Conservation (phyloP, 2,329 filamentous ascomycete species). For the Lecanoromycetidae sp. region DNA sequence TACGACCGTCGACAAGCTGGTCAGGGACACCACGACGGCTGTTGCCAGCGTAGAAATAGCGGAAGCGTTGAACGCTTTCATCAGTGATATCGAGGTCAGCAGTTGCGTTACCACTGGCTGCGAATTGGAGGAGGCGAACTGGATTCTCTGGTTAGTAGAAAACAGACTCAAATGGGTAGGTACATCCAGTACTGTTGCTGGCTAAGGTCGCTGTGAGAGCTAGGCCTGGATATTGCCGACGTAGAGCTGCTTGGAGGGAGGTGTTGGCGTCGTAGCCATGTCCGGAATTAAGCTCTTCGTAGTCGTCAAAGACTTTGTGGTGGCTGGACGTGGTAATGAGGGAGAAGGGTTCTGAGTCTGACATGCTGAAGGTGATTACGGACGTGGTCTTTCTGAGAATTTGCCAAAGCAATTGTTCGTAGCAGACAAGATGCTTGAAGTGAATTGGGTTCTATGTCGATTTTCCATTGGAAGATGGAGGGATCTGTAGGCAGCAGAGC, state of each 20-base stretch:
- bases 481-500: background rate
- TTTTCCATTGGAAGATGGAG: background rate
- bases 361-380: background rate
- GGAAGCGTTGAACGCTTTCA: constrained; percentile 13
- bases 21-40: constrained; percentile 6
- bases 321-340: constrained; percentile 10
- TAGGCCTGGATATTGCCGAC: constrained; percentile 34
- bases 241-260: constrained; percentile 32
- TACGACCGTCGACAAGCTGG: constrained; percentile 10
- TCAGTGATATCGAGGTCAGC: constrained; percentile 16
- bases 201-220: constrained; percentile 31
- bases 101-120: constrained; percentile 30
- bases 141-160: too few relatives aligned
- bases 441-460: too few relatives aligned
- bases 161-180: too few relatives aligned
- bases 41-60: constrained; percentile 7
- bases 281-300: constrained; percentile 29
- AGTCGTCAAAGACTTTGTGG: constrained; percentile 13
- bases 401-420: background rate
- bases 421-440: too few relatives aligned
- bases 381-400: background rate
- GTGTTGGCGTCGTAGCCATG: constrained; percentile 34
- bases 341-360: constrained; percentile 9
- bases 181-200: constrained; percentile 22
- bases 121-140: constrained; percentile 31